Evolutionary conservation across 2,329 filamentous ascomycete genomes (phyloP), one percentile per base, ranked within the genome.

Genomic region (Aspergillus terreus): DNA sequence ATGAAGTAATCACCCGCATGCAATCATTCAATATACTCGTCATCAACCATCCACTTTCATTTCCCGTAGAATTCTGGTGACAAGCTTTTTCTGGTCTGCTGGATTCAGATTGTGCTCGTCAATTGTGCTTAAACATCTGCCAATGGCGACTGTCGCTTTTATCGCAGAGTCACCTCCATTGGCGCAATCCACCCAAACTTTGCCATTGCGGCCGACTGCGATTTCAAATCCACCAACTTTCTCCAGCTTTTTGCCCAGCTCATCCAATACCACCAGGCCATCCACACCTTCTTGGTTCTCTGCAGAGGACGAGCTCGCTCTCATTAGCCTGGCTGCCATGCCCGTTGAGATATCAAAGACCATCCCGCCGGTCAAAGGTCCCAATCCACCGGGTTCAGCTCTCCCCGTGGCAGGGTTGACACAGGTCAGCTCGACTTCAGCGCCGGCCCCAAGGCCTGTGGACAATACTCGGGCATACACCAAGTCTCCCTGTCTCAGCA

Each of bases 401-500:
- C 95, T 96, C 23, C 92, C 92, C 0, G 92, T 96, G 1, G 86
- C 81, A 0, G 89, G 80, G 56, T 91, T 90, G 42, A 95, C 86
- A 69, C 94, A 97, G 64, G 95, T 90, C 42, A 99, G 77, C 73
- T 97, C 94, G 1, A 90, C 82, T 65, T 96, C 90, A 75, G 92
- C 90, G 70, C 92, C 87, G 58, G 86, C 85, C 65, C 90, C 87
- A 23, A 90, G 84, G 63, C 90, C 87, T 15, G 88, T 86, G 38
- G 87, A 82, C 25, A 82, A 78, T 41, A 99, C 84, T 56, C 92
- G 87, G 35, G 92, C 92, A 74, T 97, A 97, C 33, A 97, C 90
- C 25, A 96, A 76, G 47, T 90, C 84, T 35, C 90, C 90, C 12
- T 83, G 66, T 25, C 79, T 76, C 41, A 97, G 81, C 57, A 89